Evolutionary conservation across 1,284 basidiomycete genomes (phyloP).

Genomic region (Violaceomyces palustris): DNA sequence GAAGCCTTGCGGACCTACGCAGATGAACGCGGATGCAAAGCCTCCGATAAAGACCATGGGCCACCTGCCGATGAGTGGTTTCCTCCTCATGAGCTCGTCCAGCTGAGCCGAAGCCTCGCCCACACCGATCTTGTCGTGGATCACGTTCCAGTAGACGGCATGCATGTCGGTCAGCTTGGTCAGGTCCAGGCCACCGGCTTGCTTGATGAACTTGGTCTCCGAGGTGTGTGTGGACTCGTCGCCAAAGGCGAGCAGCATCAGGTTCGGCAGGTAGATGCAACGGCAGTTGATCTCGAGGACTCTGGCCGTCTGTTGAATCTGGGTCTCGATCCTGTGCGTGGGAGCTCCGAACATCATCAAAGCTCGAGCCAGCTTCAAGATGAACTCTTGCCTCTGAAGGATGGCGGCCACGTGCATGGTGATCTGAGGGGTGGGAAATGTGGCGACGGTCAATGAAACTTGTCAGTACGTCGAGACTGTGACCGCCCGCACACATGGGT

Average conservation of each 20-base stretch:
- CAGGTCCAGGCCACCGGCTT: conserved; percentile 41
- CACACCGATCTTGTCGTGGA: conserved; percentile 78
- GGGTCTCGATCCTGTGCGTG: conserved; percentile 78
- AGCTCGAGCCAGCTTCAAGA: conserved; percentile 78
- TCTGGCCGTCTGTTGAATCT: conserved; percentile 76
- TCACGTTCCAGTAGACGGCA: conserved; percentile 77
- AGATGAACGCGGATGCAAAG: conserved; percentile 73
- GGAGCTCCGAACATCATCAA: conserved; percentile 95
- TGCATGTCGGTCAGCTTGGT: conserved; percentile 64
- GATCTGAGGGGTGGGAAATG: too few species aligned
- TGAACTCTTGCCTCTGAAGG: conserved; percentile 79
- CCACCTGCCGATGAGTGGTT: conserved; percentile 44
- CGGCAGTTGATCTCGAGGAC: conserved; percentile 79
- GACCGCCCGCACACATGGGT: not conserved
- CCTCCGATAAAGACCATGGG: conserved; percentile 72
- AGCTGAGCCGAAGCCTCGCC: conserved; percentile 70
- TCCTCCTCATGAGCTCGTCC: conserved; percentile 69
- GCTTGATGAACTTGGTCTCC: conserved; percentile 64
- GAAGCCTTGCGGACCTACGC: conserved; percentile 54
- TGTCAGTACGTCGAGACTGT: not conserved
- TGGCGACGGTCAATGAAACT: not conserved
- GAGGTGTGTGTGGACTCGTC: conserved; percentile 78
- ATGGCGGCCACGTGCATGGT: conserved; percentile 84
- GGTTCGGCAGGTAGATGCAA: conserved; percentile 79
- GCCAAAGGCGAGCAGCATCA: conserved; percentile 61